These are phyloP conservation scores for Chaetomiaceae sp. DNA, from an alignment of 2,329 filamentous ascomycete species.

Conservation along the genomic window DNA sequence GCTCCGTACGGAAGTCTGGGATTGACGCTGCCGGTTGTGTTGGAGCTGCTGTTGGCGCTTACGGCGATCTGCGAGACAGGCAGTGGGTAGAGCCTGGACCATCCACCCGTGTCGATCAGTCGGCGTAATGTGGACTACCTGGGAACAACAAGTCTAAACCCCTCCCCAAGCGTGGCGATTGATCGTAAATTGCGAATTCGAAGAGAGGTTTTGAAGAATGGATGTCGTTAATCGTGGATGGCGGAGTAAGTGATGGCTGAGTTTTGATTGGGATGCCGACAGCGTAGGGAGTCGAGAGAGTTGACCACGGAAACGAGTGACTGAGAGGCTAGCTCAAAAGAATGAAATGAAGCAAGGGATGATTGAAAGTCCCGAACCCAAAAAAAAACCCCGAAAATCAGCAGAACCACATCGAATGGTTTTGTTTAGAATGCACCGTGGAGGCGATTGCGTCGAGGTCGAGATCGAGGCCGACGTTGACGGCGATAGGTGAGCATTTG, in stretches of 20 bases:
- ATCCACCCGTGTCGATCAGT: conserved; percentile 21
- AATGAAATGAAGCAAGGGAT: conserved; percentile 17
- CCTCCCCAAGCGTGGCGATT: background rate
- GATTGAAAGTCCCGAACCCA: background rate
- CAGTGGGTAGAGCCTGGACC: conserved; percentile 13
- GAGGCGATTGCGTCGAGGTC: conserved; percentile 14
- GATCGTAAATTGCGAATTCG: background rate
- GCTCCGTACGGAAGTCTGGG: background rate
- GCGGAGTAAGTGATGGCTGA: too few species aligned
- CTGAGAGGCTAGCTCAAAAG: conserved; percentile 29
- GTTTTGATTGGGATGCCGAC: too few species aligned
- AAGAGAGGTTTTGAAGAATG: background rate
- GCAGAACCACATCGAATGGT: conserved; percentile 4
- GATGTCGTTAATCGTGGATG: too few species aligned
- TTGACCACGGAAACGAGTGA: conserved; percentile 27
- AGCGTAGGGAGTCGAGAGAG: background rate
- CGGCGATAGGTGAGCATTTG: conserved; percentile 17
- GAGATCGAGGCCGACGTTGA: conserved; percentile 21
- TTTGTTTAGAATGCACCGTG: background rate
- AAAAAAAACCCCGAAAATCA: conserved; percentile 5
- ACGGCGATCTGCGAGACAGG: conserved; percentile 15
- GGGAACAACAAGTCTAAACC: background rate
- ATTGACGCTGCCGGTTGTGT: conserved; percentile 7
- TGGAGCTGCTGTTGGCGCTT: background rate
- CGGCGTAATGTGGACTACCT: conserved; percentile 10